These are phyloP conservation scores for Ceratocystis variospora DNA, from an alignment of 2,329 filamentous ascomycete genomes.

Conservation along the genomic window DNA sequence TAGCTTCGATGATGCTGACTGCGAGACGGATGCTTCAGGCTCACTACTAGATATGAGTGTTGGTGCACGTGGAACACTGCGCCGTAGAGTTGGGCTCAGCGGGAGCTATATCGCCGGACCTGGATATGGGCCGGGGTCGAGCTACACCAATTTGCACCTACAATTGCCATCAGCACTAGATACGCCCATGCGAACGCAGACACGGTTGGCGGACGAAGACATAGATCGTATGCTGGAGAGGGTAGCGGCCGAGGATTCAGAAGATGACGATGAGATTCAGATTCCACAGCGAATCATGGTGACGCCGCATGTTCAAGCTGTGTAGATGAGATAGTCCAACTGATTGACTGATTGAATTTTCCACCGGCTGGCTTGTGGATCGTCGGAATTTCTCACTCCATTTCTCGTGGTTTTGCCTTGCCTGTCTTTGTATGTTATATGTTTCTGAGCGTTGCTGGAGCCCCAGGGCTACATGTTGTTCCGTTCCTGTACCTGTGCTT, in stretches of 20 bases:
- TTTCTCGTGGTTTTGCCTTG: too few relatives aligned
- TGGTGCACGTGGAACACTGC: conserved; percentile 9
- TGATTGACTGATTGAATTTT: background rate
- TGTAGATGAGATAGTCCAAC: background rate
- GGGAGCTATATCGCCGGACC: background rate
- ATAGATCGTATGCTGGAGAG: conserved; percentile 46
- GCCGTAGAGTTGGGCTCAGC: conserved; percentile 22
- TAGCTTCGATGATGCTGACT: conserved; percentile 19
- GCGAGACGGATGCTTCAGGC: conserved; percentile 28
- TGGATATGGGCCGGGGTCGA: conserved; percentile 18
- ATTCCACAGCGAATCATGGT: conserved; percentile 31
- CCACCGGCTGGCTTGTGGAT: background rate
- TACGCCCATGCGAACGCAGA: conserved; percentile 28
- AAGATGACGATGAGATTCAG: conserved; percentile 44
- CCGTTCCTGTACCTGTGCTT: background rate
- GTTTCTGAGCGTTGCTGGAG: too few relatives aligned
- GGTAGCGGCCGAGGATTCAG: conserved; percentile 35
- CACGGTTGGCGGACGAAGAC: conserved; percentile 39
- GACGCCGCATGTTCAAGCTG: conserved; percentile 11
- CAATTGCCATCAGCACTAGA: conserved; percentile 38
- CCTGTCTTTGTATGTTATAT: too few relatives aligned
- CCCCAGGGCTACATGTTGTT: too few relatives aligned
- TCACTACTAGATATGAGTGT: conserved; percentile 19
- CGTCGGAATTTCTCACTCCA: too few relatives aligned
- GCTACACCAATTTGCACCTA: conserved; percentile 30